A percentile compares a stretch with the other conserved stretches of the same genome.
Evolutionary conservation across 176 grass and related monocot genomes (phyloP).

Genomic region (Alopecurus myosuroides): DNA sequence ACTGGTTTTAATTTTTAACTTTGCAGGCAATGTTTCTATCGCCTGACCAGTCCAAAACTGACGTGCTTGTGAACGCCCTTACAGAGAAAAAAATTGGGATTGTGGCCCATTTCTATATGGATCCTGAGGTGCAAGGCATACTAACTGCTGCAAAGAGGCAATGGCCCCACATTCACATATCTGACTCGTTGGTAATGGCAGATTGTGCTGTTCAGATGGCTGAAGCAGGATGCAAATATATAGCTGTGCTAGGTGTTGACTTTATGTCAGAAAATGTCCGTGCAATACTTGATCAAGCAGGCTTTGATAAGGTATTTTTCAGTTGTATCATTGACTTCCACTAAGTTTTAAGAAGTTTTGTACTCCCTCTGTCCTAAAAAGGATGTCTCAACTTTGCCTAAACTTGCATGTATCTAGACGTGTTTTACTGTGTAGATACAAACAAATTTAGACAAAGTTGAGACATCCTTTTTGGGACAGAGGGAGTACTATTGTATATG

Average conservation of each 20-base stretch:
- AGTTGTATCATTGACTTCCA: not conserved
- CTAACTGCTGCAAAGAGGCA: constrained; percentile 86
- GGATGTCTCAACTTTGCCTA: too few species aligned
- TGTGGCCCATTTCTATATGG: constrained; percentile 99
- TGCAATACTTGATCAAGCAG: constrained; percentile 97
- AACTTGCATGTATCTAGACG: too few species aligned
- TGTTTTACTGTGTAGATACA: too few species aligned
- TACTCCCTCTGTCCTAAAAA: too few species aligned
- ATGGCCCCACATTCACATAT: constrained; percentile 97
- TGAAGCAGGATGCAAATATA: constrained; percentile 85
- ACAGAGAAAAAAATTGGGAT: constrained; percentile 77
- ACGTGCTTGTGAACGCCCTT: constrained; percentile 59
- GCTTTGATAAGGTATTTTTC: constrained; percentile 69
- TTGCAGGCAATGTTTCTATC: constrained; percentile 89
- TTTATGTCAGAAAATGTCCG: constrained; percentile 99
- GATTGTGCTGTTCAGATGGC: constrained; percentile 97
- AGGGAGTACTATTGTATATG: not conserved
- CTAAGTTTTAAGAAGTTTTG: constrained; percentile 11
- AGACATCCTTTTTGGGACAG: too few species aligned
- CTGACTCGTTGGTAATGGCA: constrained; percentile 94
- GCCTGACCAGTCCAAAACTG: constrained; percentile 63
- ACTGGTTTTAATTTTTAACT: constrained; percentile 6
- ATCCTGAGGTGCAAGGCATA: constrained; percentile 95
- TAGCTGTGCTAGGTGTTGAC: constrained; percentile 93
- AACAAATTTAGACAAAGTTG: too few species aligned